Conservation (phyloP, 495 filamentous ascomycete genomes). For the Xylaria venustula region DNA sequence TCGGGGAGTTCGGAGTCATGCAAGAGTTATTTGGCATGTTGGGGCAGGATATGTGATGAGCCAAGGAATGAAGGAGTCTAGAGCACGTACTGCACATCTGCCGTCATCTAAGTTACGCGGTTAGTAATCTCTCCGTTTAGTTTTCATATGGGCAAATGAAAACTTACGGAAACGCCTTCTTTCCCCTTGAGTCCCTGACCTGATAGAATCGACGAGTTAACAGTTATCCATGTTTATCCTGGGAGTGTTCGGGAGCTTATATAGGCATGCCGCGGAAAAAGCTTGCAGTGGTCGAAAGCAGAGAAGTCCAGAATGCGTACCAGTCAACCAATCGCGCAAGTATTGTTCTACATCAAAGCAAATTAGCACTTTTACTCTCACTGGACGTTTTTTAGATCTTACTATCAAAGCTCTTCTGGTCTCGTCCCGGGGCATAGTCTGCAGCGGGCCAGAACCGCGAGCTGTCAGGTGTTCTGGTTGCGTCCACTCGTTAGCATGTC, state of each 20-base stretch:
- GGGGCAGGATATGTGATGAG: constrained; percentile 31
- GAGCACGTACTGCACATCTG: constrained; percentile 49
- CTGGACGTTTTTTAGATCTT: background rate
- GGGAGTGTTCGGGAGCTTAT: background rate
- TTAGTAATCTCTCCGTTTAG: background rate
- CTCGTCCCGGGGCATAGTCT: constrained; percentile 57
- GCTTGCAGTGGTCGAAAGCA: constrained; percentile 21
- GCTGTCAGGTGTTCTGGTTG: constrained; percentile 54
- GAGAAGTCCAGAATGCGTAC: constrained; percentile 47
- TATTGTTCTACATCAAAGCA: constrained; percentile 64
- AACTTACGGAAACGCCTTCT: constrained; percentile 61
- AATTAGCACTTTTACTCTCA: background rate
- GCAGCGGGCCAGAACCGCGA: constrained; percentile 86
- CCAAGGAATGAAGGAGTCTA: constrained; percentile 59
- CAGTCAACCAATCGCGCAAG: constrained; percentile 80
- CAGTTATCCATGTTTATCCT: constrained; percentile 36
- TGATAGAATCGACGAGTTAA: constrained; percentile 67
- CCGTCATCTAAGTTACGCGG: constrained; percentile 62
- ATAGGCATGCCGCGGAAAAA: background rate
- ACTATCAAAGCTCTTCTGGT: constrained; percentile 67
- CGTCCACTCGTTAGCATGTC: background rate
- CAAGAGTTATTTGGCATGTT: background rate
- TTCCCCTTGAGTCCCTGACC: constrained; percentile 69
- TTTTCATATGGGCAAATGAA: background rate
- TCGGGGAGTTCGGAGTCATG: background rate